Conservation (phyloP, 2,329 filamentous ascomycete species). For the Verticillium isaacii region DNA sequence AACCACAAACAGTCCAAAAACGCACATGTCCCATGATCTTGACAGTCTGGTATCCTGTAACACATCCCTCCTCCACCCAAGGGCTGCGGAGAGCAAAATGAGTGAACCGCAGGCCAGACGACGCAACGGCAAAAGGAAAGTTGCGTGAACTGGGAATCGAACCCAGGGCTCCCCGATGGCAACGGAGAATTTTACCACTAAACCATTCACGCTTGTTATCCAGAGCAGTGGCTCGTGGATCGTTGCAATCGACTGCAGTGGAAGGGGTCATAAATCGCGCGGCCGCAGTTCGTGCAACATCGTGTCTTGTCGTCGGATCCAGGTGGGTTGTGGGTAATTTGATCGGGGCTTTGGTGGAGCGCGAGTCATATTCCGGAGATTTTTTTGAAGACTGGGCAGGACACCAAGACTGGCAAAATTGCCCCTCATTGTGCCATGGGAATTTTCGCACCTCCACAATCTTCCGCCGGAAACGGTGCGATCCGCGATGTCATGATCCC, state of each 20-base stretch:
- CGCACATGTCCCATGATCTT: too few species aligned
- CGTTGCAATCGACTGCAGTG: background rate
- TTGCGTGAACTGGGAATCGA: slow-evolving; percentile 4
- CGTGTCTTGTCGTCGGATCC: background rate
- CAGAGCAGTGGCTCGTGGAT: background rate
- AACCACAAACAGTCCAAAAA: too few species aligned
- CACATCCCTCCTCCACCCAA: too few species aligned
- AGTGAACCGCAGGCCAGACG: background rate
- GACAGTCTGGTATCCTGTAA: too few species aligned
- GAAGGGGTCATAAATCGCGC: background rate
- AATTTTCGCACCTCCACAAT: background rate
- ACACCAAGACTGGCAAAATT: too few species aligned
- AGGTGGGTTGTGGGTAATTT: background rate
- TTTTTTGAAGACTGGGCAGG: too few species aligned
- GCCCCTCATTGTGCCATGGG: too few species aligned
- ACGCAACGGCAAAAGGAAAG: background rate
- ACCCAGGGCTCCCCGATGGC: slow-evolving; percentile 4
- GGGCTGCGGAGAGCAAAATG: background rate
- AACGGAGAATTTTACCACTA: slow-evolving; percentile 5
- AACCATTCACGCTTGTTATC: slow-evolving; percentile 3
- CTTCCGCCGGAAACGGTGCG: background rate
- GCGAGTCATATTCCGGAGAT: background rate
- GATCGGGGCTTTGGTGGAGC: background rate
- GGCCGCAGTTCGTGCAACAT: background rate
- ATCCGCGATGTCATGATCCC: background rate